phyloP scores from a whole-genome alignment of 1,284 basidiomycete species.

The Meira nashicola region DNA sequence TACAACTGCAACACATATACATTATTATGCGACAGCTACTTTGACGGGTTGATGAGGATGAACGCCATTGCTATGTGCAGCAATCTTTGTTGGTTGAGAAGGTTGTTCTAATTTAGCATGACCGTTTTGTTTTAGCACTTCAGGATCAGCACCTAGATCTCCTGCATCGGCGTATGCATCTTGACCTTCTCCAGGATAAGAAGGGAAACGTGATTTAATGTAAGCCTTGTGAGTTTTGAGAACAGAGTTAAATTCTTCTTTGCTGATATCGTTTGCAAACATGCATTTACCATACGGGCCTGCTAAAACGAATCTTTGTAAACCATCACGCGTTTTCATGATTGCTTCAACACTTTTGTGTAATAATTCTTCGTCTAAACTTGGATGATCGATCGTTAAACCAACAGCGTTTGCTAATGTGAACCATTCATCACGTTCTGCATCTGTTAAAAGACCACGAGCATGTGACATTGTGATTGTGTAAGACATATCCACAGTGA shows the following conservation, averaged over 20 bases:
- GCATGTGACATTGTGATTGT: conserved; percentile 55
- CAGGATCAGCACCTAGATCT: conserved; percentile 54
- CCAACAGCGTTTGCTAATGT: conserved; percentile 53
- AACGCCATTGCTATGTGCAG: too few relatives aligned
- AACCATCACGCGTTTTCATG: conserved; percentile 56
- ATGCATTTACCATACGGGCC: conserved; percentile 55
- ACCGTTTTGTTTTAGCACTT: conserved; percentile 27
- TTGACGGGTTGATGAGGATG: too few relatives aligned
- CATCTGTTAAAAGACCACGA: conserved; percentile 54
- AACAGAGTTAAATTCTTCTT: conserved; percentile 53
- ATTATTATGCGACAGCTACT: too few relatives aligned
- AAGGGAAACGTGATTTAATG: conserved; percentile 51
- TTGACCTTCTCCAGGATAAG: conserved; percentile 40
- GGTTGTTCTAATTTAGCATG: too few relatives aligned
- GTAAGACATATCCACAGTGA: conserved; percentile 57
- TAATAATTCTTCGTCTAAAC: conserved; percentile 54
- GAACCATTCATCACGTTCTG: conserved; percentile 56
- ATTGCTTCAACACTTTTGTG: conserved; percentile 54
- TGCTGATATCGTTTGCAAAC: conserved; percentile 56
- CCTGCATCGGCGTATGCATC: conserved; percentile 57
- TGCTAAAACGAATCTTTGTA: conserved; percentile 56
- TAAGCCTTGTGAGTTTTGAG: conserved; percentile 55
- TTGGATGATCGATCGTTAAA: conserved; percentile 56
- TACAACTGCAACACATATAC: too few relatives aligned
- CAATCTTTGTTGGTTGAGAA: too few relatives aligned